Conservation (phyloP, 139 green algal genomes). For the Chlorella sorokiniana region DNA sequence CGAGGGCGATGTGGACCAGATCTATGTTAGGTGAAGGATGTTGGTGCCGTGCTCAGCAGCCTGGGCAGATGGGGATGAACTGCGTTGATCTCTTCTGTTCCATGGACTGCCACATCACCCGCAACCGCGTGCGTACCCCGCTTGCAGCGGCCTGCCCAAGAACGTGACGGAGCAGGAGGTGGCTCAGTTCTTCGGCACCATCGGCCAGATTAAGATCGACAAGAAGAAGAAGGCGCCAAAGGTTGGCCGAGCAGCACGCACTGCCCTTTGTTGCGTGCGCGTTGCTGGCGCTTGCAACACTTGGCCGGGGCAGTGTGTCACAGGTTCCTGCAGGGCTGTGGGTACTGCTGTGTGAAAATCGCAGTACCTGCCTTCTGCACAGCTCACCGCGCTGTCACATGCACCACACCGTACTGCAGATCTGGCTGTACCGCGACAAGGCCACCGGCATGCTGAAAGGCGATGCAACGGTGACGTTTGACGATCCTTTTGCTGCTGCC, state of each 20-base stretch:
- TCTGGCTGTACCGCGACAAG: constrained; percentile 74
- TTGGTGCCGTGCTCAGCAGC: not conserved
- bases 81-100: no score
- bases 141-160: constrained; percentile 54
- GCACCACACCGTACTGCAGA: no score
- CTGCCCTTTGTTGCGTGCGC: not conserved
- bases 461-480: constrained; percentile 80
- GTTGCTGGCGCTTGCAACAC: not conserved
- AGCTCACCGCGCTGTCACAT: no score
- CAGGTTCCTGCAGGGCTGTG: no score
- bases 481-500: constrained; percentile 81
- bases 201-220: constrained; percentile 76
- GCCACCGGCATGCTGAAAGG: constrained; percentile 80
- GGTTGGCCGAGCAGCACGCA: constrained; percentile 39
- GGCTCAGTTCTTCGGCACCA: constrained; percentile 80
- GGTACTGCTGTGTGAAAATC: no score
- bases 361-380: no score
- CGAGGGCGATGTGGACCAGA: constrained; percentile 64
- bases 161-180: constrained; percentile 71
- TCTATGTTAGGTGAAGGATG: constrained; percentile 54
- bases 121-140: no score
- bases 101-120: no score
- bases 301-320: not conserved
- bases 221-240: constrained; percentile 74
- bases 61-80: no score